Percentiles rank a stretch among this genome's conserved stretches.
These are phyloP conservation scores for Pistacia integerrima DNA, from an alignment of 345 rosid genomes.

Conservation along the genomic window DNA sequence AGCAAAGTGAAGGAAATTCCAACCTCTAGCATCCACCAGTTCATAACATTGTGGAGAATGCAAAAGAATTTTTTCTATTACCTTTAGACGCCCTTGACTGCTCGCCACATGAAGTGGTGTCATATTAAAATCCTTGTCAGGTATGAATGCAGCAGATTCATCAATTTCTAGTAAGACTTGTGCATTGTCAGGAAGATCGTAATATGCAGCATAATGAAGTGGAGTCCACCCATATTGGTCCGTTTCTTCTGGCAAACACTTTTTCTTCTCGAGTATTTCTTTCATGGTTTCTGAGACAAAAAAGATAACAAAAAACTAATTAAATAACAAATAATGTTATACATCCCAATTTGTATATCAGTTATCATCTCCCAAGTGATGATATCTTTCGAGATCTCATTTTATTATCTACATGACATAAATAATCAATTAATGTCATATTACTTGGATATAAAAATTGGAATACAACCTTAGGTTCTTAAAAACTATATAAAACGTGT, in stretches of 20 bases:
- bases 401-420: no score
- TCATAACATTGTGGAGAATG: constrained; percentile 7
- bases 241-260: neutral
- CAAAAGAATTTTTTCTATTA: neutral
- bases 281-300: no score
- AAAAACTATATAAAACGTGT: no score
- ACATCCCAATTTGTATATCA: no score
- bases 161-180: neutral
- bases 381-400: no score
- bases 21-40: neutral
- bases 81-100: neutral
- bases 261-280: neutral
- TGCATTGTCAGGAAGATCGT: neutral
- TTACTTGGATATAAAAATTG: no score
- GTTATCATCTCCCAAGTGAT: no score
- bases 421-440: no score
- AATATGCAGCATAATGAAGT: no score
- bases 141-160: neutral
- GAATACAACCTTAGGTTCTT: no score
- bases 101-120: constrained; percentile 25
- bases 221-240: constrained; percentile 13
- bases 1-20: constrained; percentile 12
- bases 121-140: neutral
- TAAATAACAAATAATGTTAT: no score
- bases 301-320: no score